Conservation (phyloP, 345 rosid species). For the Pelargonium nanum region DNA sequence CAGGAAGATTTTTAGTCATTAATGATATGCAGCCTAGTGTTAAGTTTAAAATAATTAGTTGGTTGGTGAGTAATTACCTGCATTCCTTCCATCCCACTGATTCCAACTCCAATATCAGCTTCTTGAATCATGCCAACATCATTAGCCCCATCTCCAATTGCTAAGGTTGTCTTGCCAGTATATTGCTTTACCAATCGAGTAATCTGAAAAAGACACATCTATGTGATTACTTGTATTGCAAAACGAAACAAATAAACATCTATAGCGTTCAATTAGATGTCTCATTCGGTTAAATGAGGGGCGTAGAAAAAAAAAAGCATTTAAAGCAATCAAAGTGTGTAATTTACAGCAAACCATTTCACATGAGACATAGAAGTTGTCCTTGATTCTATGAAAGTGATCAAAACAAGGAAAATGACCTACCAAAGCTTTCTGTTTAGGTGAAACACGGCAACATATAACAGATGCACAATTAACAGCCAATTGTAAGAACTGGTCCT, state of each 20-base stretch:
- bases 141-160: conserved; percentile 82
- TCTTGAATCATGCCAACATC: conserved; percentile 94
- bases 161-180: conserved; percentile 60
- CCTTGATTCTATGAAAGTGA: no score
- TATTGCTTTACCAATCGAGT: conserved; percentile 58
- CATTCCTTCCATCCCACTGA: conserved; percentile 90
- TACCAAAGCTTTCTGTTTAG: conserved; percentile 78
- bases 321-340: no score
- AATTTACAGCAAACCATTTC: no score
- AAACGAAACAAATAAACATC: not conserved
- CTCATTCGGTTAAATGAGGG: no score
- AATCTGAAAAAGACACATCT: conserved; percentile 27
- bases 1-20: not conserved
- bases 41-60: no score
- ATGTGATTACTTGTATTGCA: not conserved
- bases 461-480: conserved; percentile 79
- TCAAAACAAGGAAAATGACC: no score
- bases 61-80: conserved; percentile 33
- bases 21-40: not conserved
- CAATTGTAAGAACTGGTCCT: conserved; percentile 51
- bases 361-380: no score
- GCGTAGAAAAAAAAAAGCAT: no score
- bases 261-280: no score
- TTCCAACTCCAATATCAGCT: conserved; percentile 86
- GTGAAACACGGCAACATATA: conserved; percentile 80